Evolutionary conservation across 768 basidiomycete genomes (phyloP).

Genomic region (Trametopsis cervina): DNA sequence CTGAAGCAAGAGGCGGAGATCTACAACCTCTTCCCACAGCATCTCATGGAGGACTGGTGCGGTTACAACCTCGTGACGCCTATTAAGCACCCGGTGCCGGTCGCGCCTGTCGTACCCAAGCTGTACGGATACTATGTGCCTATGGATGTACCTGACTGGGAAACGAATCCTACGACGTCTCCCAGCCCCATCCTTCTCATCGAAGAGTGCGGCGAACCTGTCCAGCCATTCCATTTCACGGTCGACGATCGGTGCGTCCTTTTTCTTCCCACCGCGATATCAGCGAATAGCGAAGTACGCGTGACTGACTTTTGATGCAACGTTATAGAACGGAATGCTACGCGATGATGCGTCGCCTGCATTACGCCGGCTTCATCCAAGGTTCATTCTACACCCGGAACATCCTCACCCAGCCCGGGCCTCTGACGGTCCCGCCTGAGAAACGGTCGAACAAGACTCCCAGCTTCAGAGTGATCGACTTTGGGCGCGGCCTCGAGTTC

Average conservation of each 20-base stretch:
- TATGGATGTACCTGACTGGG: slow-evolving; percentile 11
- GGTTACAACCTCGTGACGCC: slow-evolving; percentile 40
- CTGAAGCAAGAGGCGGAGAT: slow-evolving; percentile 33
- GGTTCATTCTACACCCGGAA: slow-evolving; percentile 34
- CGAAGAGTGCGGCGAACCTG: slow-evolving; percentile 36
- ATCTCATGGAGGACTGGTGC: slow-evolving; percentile 43
- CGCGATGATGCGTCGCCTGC: slow-evolving; percentile 33
- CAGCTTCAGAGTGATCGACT: slow-evolving; percentile 42
- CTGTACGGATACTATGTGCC: slow-evolving; percentile 56
- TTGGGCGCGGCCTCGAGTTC: slow-evolving; percentile 27
- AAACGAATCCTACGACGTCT: slow-evolving; percentile 6
- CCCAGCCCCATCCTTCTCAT: slow-evolving; percentile 35
- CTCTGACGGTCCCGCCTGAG: slow-evolving; percentile 26
- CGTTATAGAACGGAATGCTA: slow-evolving; percentile 14
- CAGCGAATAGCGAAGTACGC: too few species aligned
- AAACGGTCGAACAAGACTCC: slow-evolving; percentile 22
- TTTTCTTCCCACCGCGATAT: too few species aligned
- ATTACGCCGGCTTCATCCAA: slow-evolving; percentile 32
- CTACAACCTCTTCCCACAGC: slow-evolving; percentile 37
- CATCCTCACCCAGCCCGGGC: slow-evolving; percentile 36
- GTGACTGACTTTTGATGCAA: background rate
- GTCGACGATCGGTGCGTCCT: slow-evolving; percentile 8
- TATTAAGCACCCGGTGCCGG: slow-evolving; percentile 36
- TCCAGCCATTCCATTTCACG: slow-evolving; percentile 19
- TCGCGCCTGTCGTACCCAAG: slow-evolving; percentile 49